Conservation (phyloP, 139 green algal genomes). For the Coelastrella sp. region DNA sequence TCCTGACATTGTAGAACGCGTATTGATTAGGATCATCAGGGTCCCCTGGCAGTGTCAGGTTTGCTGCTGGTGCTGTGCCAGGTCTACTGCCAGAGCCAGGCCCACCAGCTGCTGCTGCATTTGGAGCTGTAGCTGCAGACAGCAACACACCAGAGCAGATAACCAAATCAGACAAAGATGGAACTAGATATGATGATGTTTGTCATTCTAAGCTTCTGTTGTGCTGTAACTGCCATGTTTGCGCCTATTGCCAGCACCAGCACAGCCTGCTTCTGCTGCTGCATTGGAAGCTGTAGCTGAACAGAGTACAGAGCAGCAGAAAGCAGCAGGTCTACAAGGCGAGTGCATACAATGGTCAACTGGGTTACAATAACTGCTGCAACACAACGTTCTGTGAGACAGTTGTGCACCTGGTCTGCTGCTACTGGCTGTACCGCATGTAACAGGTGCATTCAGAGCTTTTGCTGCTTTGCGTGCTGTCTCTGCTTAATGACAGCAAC, state of each 20-base stretch:
- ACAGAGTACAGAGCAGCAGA: not conserved
- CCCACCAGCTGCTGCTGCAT: not conserved
- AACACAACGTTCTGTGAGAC: no score
- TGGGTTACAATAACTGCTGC: no score
- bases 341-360: no score
- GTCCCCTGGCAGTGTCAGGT: constrained; percentile 44
- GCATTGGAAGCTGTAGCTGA: not conserved
- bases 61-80: not conserved
- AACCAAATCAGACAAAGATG: no score
- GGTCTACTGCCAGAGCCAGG: not conserved
- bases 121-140: not conserved
- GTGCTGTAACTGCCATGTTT: no score
- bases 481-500: no score
- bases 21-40: constrained; percentile 63
- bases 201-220: no score
- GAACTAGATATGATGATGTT: not conserved
- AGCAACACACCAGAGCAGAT: no score
- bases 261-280: not conserved
- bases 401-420: not conserved
- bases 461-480: no score
- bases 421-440: not conserved
- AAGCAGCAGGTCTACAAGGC: no score
- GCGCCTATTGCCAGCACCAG: no score
- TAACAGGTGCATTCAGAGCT: no score
- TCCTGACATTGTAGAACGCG: constrained; percentile 80